Conservation (phyloP, 768 basidiomycete species). For the Phylloporus sp. region DNA sequence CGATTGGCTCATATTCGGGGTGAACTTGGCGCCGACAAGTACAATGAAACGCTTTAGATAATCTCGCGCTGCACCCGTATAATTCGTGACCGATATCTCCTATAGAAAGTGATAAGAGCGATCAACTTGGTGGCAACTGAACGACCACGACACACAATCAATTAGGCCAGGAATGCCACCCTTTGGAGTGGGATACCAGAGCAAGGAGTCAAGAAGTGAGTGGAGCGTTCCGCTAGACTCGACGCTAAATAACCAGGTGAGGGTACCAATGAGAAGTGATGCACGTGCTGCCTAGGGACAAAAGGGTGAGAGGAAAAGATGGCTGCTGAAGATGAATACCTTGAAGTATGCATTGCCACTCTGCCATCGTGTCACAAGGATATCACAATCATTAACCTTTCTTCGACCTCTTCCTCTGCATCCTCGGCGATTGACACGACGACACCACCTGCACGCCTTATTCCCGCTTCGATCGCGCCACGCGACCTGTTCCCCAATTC, state of each 20-base stretch:
- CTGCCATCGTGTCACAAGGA: slow-evolving; percentile 69
- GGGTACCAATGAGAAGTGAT: slow-evolving; percentile 55
- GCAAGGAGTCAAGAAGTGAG: slow-evolving; percentile 66
- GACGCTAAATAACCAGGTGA: slow-evolving; percentile 82
- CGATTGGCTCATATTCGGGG: slow-evolving; percentile 70
- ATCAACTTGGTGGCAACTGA: neutral
- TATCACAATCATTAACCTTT: slow-evolving; percentile 53
- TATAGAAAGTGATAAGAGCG: slow-evolving; percentile 25
- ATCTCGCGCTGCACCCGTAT: slow-evolving; percentile 81
- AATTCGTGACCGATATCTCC: slow-evolving; percentile 86
- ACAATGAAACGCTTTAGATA: slow-evolving; percentile 82
- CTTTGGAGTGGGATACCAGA: slow-evolving; percentile 81
- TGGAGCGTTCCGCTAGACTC: slow-evolving; percentile 58
- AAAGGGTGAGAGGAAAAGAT: neutral
- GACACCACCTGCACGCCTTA: slow-evolving; percentile 59
- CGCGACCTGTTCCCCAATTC: slow-evolving; percentile 47
- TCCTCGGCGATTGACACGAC: slow-evolving; percentile 51
- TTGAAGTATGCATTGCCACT: slow-evolving; percentile 66
- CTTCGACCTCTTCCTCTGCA: slow-evolving; percentile 31
- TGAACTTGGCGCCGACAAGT: slow-evolving; percentile 75
- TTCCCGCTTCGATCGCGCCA: slow-evolving; percentile 53
- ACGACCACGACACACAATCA: slow-evolving; percentile 49
- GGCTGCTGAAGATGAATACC: slow-evolving; percentile 36
- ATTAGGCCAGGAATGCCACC: slow-evolving; percentile 56
- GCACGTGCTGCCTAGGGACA: slow-evolving; percentile 49